Evolutionary conservation across 139 green algal species (phyloP), one percentile per base, ranked within the genome.

Genomic region (Microglena sp.): DNA sequence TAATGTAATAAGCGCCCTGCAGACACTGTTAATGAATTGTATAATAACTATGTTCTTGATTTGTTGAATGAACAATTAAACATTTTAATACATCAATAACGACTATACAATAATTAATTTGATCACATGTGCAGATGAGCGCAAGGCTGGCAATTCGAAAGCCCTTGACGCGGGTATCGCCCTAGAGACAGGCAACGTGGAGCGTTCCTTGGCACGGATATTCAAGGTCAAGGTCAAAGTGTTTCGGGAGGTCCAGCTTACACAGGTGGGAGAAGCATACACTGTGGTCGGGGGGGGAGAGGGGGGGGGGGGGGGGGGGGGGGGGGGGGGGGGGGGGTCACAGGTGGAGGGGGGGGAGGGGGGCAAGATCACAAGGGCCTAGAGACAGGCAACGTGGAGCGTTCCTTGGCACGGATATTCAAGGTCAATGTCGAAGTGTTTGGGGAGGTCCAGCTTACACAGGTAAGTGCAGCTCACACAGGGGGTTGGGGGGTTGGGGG

Each of bases 391-490:
- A 74, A 77, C 31, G 69, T 91, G 61, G 81, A 88, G 67, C 68
- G 81, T 8, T 87, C 85, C 56, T 75, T 91, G 44, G 85, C 85
- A 27, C 77, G 80, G 61, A 77, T 91, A 46, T 91, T 91, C 81
- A 31, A 70, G 30, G 72, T 18, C 40, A 11, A 50, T 11, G 56
- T 72, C 59, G 68, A 74, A 54, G 53, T 74, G 26, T 69, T 68
- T 60, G 68, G 68, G 2, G 45, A 5, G 22, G 58, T 72, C 50
- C 62, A 68, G 45, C 67, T 76, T 63, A 71, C 62, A 28, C 69
- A 74, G 60, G 67, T 73, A 33, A 64, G 58, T 60, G n/a, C 18
- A 28, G 18, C 43, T 24, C 21, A 18, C 43, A 53, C 43, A 24
- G 18, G 18, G 43, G 18, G 43, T 18, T 53, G 43, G 43, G 18